These are phyloP conservation scores for Dactylis glomerata DNA, from an alignment of 176 grass and related monocot genomes.

Conservation along the genomic window DNA sequence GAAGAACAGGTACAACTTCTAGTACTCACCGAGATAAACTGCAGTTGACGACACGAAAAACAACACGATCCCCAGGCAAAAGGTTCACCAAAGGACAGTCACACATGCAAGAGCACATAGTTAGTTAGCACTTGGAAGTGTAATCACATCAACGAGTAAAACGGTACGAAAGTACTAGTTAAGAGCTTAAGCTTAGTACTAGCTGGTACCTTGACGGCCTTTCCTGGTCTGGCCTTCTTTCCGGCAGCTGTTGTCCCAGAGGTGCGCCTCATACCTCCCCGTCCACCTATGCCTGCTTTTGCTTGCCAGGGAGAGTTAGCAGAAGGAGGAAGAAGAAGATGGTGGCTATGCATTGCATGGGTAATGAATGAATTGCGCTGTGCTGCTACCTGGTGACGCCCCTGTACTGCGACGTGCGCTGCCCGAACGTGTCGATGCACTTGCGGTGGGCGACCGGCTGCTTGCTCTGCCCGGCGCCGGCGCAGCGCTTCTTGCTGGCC, in stretches of 20 bases:
- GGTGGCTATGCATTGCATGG: neutral
- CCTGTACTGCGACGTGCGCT: constrained; percentile 94
- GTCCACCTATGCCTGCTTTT: constrained; percentile 98
- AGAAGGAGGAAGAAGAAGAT: neutral
- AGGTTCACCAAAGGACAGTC: constrained; percentile 21
- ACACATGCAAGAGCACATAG: constrained; percentile 12
- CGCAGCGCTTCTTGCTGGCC: constrained; percentile 68
- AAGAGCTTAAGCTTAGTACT: neutral
- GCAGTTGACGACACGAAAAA: constrained; percentile 13
- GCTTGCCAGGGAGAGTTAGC: constrained; percentile 6
- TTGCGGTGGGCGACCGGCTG: constrained; percentile 92
- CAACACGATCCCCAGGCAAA: constrained; percentile 14
- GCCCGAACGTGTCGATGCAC: constrained; percentile 96
- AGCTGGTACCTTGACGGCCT: constrained; percentile 78
- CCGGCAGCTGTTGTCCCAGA: constrained; percentile 99
- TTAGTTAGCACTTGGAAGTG: constrained; percentile 23
- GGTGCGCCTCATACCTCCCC: constrained; percentile 98
- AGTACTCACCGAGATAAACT: constrained; percentile 95
- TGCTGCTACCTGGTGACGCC: constrained; percentile 79
- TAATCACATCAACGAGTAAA: neutral
- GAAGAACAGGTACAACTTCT: no score
- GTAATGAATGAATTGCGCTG: neutral
- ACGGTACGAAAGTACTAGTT: neutral
- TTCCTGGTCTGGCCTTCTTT: constrained; percentile 98
- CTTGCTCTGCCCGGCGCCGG: constrained; percentile 47